Base-by-base conservation (phyloP, 1,139 yeast genomes). In the Candida tunisiensis region DNA sequence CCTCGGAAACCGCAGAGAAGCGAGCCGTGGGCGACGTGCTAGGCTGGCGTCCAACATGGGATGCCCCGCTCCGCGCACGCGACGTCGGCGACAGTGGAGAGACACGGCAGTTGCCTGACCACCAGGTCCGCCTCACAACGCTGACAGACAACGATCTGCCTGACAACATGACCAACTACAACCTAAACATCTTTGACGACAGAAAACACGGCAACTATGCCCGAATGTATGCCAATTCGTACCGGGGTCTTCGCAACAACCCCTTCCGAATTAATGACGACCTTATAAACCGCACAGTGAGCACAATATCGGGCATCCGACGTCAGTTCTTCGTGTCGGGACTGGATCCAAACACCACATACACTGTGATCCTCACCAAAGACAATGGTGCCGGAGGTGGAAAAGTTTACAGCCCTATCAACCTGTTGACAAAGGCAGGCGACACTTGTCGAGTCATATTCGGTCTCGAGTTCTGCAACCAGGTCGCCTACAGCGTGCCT, bases 401-500 rank as follows among this genome's bases (percentile, higher is more conserved):
- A 3, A 62, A 71, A 2, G 61, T 79, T 0, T 80, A 69, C 41
- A 52, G 58, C 15, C 66, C 64, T 9, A 65, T 75, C 32, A 51
- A 54, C 28, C 79, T 85, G 41, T 60, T 62, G 15, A 78, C 94
- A 2, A 60, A 71, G 45, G 51, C 51, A 4, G 47, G 53, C 3
- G 53, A 57, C 15, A 48, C 79, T 2, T 88, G 98, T 47, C 69
- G 75, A 34, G 54, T 85, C 29, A 65, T 83, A 15, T 80, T 67
- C 47, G 77, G 70, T 33, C 55, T 88, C 30, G 72, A 67, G 1
- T 82, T 85, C 44, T 88, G 98, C 49, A 51, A 61, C 19, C 68
- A 69, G 28, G 91, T 85, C 19, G 92, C 94, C 1, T 88, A 83
- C 50, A 65, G 93, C 1, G 94, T 80, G 0, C 98, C 96, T 0